Evolutionary conservation across 192 early-diverging fungal species (phyloP).

Genomic region (Helicostylum pulchrum): DNA sequence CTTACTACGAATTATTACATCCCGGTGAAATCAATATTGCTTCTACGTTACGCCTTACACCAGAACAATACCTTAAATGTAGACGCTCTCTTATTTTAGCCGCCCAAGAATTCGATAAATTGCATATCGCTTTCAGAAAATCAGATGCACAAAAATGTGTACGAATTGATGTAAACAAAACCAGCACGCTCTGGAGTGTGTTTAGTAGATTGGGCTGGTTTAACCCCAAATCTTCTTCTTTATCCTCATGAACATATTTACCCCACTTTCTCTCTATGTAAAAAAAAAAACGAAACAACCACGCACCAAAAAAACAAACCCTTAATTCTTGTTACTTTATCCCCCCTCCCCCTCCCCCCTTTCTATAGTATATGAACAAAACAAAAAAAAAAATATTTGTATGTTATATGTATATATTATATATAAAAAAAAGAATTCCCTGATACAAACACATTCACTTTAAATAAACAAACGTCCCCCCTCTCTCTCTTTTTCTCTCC

Average conservation of each 20-base stretch:
- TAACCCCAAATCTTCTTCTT: background rate
- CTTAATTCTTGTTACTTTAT: no score
- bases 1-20: conserved; percentile 52
- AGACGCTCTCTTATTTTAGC: conserved; percentile 76
- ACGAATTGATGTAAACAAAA: conserved; percentile 94
- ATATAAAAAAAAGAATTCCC: no score
- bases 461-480: no score
- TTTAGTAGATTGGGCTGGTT: conserved; percentile 87
- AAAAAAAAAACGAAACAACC: no score
- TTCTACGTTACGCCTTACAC: conserved; percentile 79
- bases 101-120: conserved; percentile 38
- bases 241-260: background rate
- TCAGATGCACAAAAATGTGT: conserved; percentile 88
- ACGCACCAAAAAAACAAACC: no score
- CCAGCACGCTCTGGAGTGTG: conserved; percentile 82
- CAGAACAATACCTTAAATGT: conserved; percentile 79
- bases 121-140: conserved; percentile 68
- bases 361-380: no score
- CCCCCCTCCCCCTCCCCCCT: no score
- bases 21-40: conserved; percentile 72
- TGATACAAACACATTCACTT: no score
- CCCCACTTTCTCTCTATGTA: no score
- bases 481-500: background rate
- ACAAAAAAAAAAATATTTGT: no score
- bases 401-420: no score